Percentiles rank a stretch among this genome's conserved stretches.
phyloP scores from a whole-genome alignment of 2,329 filamentous ascomycete genomes.

The Colletotrichum sublineola region DNA sequence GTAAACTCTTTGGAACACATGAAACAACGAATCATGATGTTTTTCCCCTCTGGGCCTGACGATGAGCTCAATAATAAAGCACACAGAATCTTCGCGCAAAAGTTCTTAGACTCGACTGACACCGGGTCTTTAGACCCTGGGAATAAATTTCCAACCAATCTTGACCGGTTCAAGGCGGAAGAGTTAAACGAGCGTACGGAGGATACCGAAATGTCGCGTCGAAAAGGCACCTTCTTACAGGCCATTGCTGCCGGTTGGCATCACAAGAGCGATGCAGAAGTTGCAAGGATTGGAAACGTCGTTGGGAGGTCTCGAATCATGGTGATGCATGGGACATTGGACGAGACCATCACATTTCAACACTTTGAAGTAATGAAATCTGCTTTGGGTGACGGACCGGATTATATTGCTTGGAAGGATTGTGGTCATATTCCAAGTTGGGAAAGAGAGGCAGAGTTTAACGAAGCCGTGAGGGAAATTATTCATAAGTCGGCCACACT shows the following conservation, averaged over 20 bases:
- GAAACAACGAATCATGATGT: conserved; percentile 20
- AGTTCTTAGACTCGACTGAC: conserved; percentile 11
- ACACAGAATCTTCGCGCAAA: conserved; percentile 21
- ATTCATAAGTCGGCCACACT: neutral
- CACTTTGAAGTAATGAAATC: conserved; percentile 25
- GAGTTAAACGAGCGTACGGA: conserved; percentile 18
- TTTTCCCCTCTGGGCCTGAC: conserved; percentile 18
- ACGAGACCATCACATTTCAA: conserved; percentile 23
- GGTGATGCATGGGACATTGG: conserved; percentile 29
- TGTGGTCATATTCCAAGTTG: conserved; percentile 20
- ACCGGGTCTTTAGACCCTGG: conserved; percentile 20
- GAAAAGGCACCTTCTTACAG: conserved; percentile 23
- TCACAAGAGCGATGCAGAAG: conserved; percentile 21
- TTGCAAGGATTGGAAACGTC: conserved; percentile 14
- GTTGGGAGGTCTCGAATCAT: conserved; percentile 21
- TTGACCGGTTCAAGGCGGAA: conserved; percentile 31
- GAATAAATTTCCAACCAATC: conserved; percentile 20
- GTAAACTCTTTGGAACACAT: conserved; percentile 13
- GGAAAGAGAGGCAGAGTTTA: conserved; percentile 29
- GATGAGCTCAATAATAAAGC: conserved; percentile 24
- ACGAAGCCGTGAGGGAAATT: neutral
- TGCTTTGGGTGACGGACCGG: conserved; percentile 25
- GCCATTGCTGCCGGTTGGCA: conserved; percentile 33
- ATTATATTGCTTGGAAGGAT: conserved; percentile 24
- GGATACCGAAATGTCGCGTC: conserved; percentile 11